Base-by-base conservation (phyloP, 2,329 filamentous ascomycete species). In the Lojkania enalia region DNA sequence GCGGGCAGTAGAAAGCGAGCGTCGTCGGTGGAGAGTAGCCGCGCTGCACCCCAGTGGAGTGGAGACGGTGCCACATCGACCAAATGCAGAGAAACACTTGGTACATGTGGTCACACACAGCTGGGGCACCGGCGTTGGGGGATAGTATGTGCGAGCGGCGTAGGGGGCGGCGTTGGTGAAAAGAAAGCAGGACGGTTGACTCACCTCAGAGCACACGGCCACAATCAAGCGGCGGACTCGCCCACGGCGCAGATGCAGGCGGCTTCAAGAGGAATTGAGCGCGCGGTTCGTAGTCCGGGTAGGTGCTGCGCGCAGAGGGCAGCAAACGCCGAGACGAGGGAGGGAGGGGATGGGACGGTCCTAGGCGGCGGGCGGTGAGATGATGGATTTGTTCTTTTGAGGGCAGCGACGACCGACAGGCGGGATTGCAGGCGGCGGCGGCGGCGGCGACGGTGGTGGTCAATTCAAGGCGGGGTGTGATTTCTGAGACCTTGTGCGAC, bases 11-110 rank as follows among this genome's bases (percentile, higher is more conserved):
- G n/a, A 43, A 64, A 55, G 61, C 61, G 58, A 58, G 60, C 54
- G 55, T 57, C 54, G 55, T 57, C 57, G 58, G 61, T 46, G 64
- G 61, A 66, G 58, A 49, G 57, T 60, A 62, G 64, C 58, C 45
- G 61, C 20, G 54, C 60, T 49, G 63, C 55, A 60, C 51, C 47
- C 52, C 55, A 52, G 58, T 48, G 51, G 45, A 55, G 54, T 62
- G 61, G 58, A 48, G 62, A 58, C 40, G 42, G 63, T 68, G 54
- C 53, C 43, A 67, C 64, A 53, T 49, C 40, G 37, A 48, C 58
- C 58, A 48, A 52, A 67, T 61, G 51, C 47, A 61, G 59, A 56
- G 57, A 63, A 57, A 64, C 58, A 49, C 63, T 51, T 47, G 49
- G 55, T 35, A 46, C 38, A 31, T 12, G n/a, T 25, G 20, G 55